Evolutionary conservation across 495 filamentous ascomycete species (phyloP).

Genomic region (Lineolata rhizophorae): DNA sequence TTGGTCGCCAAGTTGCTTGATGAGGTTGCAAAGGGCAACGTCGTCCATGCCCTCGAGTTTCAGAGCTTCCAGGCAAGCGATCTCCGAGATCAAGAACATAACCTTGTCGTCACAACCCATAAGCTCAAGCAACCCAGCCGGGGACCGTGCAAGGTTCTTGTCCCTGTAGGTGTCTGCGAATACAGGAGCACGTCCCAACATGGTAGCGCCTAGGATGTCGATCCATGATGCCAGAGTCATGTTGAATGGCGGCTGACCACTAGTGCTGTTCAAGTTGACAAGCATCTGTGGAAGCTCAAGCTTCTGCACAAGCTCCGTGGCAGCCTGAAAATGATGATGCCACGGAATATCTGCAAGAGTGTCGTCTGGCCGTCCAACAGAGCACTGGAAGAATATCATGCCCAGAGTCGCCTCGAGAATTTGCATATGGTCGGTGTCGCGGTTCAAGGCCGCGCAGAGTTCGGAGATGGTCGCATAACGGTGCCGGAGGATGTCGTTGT

Average conservation of each 20-base stretch:
- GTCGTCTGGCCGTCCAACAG: slow-evolving; percentile 70
- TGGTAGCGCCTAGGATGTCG: slow-evolving; percentile 86
- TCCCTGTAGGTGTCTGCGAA: slow-evolving; percentile 86
- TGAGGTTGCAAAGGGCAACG: slow-evolving; percentile 64
- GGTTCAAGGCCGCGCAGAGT: slow-evolving; percentile 61
- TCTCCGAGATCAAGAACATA: slow-evolving; percentile 97
- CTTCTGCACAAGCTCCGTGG: slow-evolving; percentile 55
- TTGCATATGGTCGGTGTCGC: slow-evolving; percentile 60
- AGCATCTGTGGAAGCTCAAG: slow-evolving; percentile 53
- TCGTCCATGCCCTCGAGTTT: slow-evolving; percentile 65
- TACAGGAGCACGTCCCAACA: slow-evolving; percentile 61
- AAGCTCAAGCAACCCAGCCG: slow-evolving; percentile 65
- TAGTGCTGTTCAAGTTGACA: slow-evolving; percentile 29
- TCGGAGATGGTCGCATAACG: slow-evolving; percentile 72
- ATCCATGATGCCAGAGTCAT: slow-evolving; percentile 94
- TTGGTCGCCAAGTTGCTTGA: slow-evolving; percentile 57
- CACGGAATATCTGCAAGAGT: slow-evolving; percentile 84
- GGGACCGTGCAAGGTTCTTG: slow-evolving; percentile 54
- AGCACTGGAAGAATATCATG: slow-evolving; percentile 95
- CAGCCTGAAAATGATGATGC: slow-evolving; percentile 92
- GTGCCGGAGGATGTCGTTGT: slow-evolving; percentile 85
- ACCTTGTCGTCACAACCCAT: slow-evolving; percentile 97
- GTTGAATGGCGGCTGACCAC: slow-evolving; percentile 63
- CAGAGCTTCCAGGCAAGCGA: slow-evolving; percentile 79
- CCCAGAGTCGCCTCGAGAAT: slow-evolving; percentile 88